phyloP scores from a whole-genome alignment of 148 eudicot species.

The Polygonum aviculare region DNA sequence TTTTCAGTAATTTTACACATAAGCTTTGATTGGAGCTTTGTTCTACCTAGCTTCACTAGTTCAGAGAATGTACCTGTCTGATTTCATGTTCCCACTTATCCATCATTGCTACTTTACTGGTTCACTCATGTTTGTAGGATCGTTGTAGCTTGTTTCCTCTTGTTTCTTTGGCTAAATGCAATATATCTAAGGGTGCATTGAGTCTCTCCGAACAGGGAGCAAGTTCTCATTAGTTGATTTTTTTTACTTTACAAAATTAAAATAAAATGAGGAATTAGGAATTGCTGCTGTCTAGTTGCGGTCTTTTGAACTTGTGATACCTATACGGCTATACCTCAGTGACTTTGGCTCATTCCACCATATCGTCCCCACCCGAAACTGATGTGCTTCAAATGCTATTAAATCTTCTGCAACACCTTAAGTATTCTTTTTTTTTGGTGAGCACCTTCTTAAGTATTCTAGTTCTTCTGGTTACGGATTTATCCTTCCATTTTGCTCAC shows the following conservation, averaged over 20 bases:
- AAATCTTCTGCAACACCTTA: too few species aligned
- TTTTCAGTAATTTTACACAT: not conserved
- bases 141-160: not conserved
- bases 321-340: not conserved
- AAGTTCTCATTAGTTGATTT: too few species aligned
- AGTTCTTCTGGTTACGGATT: not conserved
- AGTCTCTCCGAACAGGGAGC: not conserved
- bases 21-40: not conserved
- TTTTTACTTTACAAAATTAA: too few species aligned
- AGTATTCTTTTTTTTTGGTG: too few species aligned
- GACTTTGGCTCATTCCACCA: not conserved
- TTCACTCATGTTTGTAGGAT: not conserved
- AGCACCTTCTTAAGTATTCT: too few species aligned
- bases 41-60: not conserved
- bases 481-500: constrained; percentile 10
- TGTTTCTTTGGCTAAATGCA: not conserved
- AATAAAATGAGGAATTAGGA: not conserved
- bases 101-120: not conserved
- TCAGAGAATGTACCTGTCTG: not conserved
- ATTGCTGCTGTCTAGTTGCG: not conserved
- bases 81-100: not conserved
- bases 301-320: not conserved
- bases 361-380: not conserved
- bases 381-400: not conserved
- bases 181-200: not conserved